Conservation (phyloP, 495 filamentous ascomycete genomes). For the Talaromyces ruber region DNA sequence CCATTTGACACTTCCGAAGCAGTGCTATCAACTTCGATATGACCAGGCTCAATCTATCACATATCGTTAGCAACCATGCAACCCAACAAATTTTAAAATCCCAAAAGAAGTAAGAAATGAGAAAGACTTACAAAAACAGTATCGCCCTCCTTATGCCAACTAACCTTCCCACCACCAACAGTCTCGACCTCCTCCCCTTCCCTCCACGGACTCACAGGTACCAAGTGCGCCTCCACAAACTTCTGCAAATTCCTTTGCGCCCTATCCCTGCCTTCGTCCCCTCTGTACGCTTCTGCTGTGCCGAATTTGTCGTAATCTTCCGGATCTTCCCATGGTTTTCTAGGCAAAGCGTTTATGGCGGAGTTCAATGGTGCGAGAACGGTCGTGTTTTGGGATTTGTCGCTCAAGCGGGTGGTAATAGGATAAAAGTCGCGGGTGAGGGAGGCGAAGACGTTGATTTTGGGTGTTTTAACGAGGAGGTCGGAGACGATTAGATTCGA, state of each 20-base stretch:
- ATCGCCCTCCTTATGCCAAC: constrained; percentile 75
- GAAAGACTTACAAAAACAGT: constrained; percentile 55
- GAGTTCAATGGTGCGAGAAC: constrained; percentile 83
- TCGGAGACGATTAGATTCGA: constrained; percentile 62
- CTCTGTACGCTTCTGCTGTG: constrained; percentile 65
- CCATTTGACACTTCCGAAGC: constrained; percentile 73
- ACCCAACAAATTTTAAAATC: constrained; percentile 3
- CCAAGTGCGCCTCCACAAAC: constrained; percentile 84
- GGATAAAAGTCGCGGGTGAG: constrained; percentile 74
- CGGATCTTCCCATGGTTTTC: constrained; percentile 92
- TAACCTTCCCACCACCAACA: constrained; percentile 62
- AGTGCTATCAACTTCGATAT: constrained; percentile 63
- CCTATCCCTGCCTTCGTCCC: constrained; percentile 66
- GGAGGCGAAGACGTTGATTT: constrained; percentile 81
- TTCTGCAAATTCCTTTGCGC: constrained; percentile 69
- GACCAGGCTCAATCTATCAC: constrained; percentile 67
- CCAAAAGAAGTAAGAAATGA: background rate
- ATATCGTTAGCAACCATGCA: background rate
- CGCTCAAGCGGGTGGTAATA: constrained; percentile 62
- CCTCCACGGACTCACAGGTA: constrained; percentile 70
- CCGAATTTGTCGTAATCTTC: constrained; percentile 69
- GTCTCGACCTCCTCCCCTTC: constrained; percentile 66
- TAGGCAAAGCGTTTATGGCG: constrained; percentile 66
- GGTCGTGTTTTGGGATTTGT: constrained; percentile 65
- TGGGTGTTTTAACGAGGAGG: constrained; percentile 71